Base-by-base conservation (phyloP, 176 grass and related monocot species). In the Bothriochloa decipiens region DNA sequence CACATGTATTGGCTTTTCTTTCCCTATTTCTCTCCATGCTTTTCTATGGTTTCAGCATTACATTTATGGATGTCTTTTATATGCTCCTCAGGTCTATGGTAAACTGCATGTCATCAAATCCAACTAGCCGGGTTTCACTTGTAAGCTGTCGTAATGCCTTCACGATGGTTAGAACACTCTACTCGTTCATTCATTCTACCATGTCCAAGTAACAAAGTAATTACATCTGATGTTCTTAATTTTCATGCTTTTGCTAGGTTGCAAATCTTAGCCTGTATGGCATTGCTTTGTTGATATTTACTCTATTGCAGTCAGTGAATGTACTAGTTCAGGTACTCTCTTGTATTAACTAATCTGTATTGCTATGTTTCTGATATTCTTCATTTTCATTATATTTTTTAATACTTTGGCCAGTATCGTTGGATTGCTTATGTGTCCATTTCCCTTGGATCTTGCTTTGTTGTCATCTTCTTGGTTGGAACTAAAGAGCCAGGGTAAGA, bases 61-160 rank as follows among this genome's bases (percentile, higher is more conserved):
- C 40, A 60, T 46, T 62, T 75, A 66, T 63, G 4, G 65, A 76
- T 82, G 18, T 78, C 3, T 82, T 89, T 68, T 72, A 46, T 33
- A 85, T 82, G 60, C 60, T 91, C 41, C 35, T 65, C 86, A 98
- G 96, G 96, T 92, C 93, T 64, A 99, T 99, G 96, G 96, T 99
- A 77, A 98, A 98, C 87, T 96, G 96, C 85, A 98, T 98, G 57
- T 95, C 96, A 63, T 91, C 88, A 86, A 89, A 98, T 66, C 89
- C 96, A 75, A 94, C 89, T 83, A 96, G 96, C 85, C 87, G 93
- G 85, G 93, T 98, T 91, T 87, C 93, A 82, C 82, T 98, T 87
- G 91, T 94, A 68, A 98, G 96, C 85, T 98, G 96, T 45, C 96
- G 93, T 58, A 98, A 98, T 89, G 96, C 96, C 65, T 98, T 98